phyloP scores from a whole-genome alignment of 805 yeast genomes.

The Candida glaebosa region DNA sequence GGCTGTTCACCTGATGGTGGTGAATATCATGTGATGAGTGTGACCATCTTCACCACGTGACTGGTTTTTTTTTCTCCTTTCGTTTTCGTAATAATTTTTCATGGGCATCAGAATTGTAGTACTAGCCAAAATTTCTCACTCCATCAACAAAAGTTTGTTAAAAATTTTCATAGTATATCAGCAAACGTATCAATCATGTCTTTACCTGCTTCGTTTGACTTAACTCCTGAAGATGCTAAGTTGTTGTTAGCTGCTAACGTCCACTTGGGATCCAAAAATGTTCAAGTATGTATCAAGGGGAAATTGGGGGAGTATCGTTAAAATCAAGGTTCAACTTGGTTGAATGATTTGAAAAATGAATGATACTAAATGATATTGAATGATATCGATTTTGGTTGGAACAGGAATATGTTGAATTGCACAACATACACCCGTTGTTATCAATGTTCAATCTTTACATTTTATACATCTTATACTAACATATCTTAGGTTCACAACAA shows the following conservation, averaged over 20 bases:
- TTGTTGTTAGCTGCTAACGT: slow-evolving; percentile 99
- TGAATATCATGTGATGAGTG: not conserved
- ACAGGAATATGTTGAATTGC: too few relatives aligned
- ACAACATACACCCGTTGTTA: too few relatives aligned
- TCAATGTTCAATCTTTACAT: too few relatives aligned
- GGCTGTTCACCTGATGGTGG: not conserved
- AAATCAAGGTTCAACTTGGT: too few relatives aligned
- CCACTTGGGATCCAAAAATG: slow-evolving; percentile 99
- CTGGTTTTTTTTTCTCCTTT: not conserved
- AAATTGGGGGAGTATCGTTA: too few relatives aligned
- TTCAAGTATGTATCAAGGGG: slow-evolving; percentile 91
- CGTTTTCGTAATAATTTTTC: not conserved
- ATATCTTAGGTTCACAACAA: slow-evolving; percentile 81
- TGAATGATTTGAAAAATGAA: too few relatives aligned
- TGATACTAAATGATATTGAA: too few relatives aligned
- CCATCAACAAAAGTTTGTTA: not conserved
- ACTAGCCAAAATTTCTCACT: not conserved
- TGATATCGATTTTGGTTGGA: too few relatives aligned
- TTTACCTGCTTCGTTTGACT: slow-evolving; percentile 83
- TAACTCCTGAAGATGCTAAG: slow-evolving; percentile 98
- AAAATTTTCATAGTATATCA: slow-evolving; percentile 1
- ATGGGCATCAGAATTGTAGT: not conserved
- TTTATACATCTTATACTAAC: too few relatives aligned
- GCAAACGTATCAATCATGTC: slow-evolving; percentile 46
- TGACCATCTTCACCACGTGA: not conserved